Conservation (phyloP, 257 asterid genomes). For the Echites panduratus region DNA sequence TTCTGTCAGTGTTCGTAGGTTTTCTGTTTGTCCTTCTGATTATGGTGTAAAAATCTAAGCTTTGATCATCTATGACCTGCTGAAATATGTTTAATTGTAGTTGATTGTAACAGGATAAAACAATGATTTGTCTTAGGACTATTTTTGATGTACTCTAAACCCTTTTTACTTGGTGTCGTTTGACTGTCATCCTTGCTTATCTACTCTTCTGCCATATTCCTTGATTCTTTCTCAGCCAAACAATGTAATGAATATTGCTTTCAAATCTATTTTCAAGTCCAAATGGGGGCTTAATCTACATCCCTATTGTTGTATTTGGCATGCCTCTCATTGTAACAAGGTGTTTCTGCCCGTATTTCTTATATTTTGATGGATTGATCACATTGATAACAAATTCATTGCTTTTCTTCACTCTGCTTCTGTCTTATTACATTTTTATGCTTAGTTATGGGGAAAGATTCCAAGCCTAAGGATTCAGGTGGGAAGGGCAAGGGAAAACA, state of each 20-base stretch:
- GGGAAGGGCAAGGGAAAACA: constrained; percentile 90
- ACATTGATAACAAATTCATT: not conserved
- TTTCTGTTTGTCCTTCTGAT: not conserved
- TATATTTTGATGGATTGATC: not conserved
- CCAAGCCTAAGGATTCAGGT: constrained; percentile 51
- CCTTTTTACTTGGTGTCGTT: not conserved
- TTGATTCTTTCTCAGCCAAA: not conserved
- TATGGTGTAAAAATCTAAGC: not conserved
- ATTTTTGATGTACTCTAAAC: not conserved
- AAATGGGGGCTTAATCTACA: not conserved
- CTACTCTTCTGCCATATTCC: not conserved
- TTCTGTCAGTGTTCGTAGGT: not conserved
- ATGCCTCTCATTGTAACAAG: not conserved
- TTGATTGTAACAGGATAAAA: not conserved
- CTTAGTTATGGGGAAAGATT: constrained; percentile 68
- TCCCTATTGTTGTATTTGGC: not conserved
- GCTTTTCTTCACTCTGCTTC: not conserved
- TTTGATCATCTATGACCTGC: not conserved
- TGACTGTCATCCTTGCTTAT: not conserved
- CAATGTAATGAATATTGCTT: not conserved
- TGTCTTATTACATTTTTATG: not conserved
- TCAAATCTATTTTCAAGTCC: not conserved
- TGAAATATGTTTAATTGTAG: not conserved
- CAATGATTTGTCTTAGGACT: not conserved
- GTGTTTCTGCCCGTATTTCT: not conserved